phyloP scores from a whole-genome alignment of 1,284 basidiomycete species.

The Ustilago esculenta region DNA sequence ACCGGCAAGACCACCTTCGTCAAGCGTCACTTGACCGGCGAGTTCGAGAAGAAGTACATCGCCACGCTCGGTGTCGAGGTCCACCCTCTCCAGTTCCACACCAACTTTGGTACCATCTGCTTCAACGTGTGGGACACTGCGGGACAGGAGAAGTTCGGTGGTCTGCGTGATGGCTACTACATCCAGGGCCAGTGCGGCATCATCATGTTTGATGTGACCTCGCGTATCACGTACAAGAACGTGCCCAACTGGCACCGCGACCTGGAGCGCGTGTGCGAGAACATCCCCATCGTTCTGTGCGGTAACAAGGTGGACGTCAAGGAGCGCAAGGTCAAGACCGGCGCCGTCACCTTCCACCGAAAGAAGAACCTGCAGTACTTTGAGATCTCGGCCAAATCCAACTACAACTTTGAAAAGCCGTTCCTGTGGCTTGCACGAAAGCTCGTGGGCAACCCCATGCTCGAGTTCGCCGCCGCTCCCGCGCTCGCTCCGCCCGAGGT shows the following conservation, averaged over 20 bases:
- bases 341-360: constrained; percentile 97
- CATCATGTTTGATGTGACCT: constrained; percentile 99
- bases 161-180: constrained; percentile 66
- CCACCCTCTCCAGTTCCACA: constrained; percentile 92
- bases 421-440: constrained; percentile 99
- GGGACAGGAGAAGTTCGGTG: constrained; percentile 94
- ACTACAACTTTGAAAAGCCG: constrained; percentile 99
- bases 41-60: constrained; percentile 99
- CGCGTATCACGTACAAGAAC: constrained; percentile 99
- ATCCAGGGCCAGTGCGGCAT: constrained; percentile 91
- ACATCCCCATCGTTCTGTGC: constrained; percentile 98
- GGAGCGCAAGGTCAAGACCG: constrained; percentile 99
- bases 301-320: constrained; percentile 99
- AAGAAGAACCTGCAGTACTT: constrained; percentile 99
- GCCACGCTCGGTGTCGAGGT: constrained; percentile 99
- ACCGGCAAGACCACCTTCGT: constrained; percentile 77
- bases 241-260: constrained; percentile 99
- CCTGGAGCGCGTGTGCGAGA: constrained; percentile 98
- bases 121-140: constrained; percentile 99
- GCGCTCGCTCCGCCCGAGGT: constrained; percentile 96
- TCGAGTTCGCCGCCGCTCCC: constrained; percentile 96
- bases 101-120: constrained; percentile 98
- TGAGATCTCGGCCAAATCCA: constrained; percentile 99
- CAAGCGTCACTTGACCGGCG: constrained; percentile 91
- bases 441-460: constrained; percentile 87